Conservation (phyloP, 208 protist species). For the Vickermania ingenoplastis region DNA sequence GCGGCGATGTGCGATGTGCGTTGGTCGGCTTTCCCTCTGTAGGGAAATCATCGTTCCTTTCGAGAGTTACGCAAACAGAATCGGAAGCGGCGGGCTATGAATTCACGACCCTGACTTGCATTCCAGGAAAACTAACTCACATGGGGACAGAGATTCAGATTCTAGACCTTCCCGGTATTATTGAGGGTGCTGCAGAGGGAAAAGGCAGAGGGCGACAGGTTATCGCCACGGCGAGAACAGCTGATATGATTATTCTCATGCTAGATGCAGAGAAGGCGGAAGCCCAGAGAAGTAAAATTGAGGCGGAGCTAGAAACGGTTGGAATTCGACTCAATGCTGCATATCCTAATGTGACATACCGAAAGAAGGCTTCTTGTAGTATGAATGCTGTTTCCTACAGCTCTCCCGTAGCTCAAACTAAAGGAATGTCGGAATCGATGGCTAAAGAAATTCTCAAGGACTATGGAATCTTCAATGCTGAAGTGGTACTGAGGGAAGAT, state of each 20-base stretch:
- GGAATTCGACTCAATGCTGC: constrained; percentile 94
- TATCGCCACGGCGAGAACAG: constrained; percentile 94
- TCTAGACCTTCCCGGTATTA: constrained; percentile 98
- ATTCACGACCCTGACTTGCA: constrained; percentile 99
- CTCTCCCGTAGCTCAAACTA: constrained; percentile 75
- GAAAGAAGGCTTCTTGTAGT: constrained; percentile 88
- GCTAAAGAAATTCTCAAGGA: constrained; percentile 92
- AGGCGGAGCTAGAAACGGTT: constrained; percentile 91
- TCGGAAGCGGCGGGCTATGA: constrained; percentile 96
- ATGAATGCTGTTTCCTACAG: constrained; percentile 88
- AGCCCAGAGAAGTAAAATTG: constrained; percentile 86
- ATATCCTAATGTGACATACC: constrained; percentile 92
- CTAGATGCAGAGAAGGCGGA: constrained; percentile 93
- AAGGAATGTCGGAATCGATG: constrained; percentile 80
- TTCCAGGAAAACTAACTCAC: constrained; percentile 95
- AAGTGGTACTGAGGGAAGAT: constrained; percentile 94
- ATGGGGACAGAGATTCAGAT: constrained; percentile 97
- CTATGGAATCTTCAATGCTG: constrained; percentile 95
- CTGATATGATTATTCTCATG: constrained; percentile 97
- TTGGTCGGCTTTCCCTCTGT: constrained; percentile 94
- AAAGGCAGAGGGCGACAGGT: constrained; percentile 96
- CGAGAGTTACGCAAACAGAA: constrained; percentile 92
- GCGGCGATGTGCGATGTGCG: constrained; percentile 89
- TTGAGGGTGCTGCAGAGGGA: constrained; percentile 95
- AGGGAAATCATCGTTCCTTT: constrained; percentile 98